Conservation (phyloP, 225 moss, liverwort and hornwort species). For the Pseudoscleropodium purum region DNA sequence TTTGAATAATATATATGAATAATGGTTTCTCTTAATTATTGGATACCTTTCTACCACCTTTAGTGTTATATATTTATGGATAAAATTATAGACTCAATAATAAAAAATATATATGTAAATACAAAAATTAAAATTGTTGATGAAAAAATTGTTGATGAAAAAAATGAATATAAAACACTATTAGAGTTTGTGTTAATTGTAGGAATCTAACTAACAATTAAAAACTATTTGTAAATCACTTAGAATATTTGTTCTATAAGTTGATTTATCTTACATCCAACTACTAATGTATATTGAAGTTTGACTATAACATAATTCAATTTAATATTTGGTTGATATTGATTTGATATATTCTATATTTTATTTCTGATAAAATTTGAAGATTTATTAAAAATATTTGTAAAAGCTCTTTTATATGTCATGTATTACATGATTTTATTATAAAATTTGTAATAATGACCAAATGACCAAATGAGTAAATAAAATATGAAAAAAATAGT, state of each 20-base stretch:
- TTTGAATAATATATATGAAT: neutral
- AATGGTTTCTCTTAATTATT: neutral
- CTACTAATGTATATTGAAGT: neutral
- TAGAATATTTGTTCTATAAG: neutral
- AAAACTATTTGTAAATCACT: neutral
- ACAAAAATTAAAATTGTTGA: neutral
- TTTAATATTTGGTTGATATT: neutral
- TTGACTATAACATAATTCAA: fast-evolving
- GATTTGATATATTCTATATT: no score
- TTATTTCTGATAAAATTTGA: no score
- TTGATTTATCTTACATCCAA: neutral
- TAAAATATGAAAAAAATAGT: fast-evolving
- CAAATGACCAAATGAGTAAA: no score
- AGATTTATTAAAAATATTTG: fast-evolving
- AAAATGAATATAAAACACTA: neutral
- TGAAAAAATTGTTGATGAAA: neutral
- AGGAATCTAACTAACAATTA: no score
- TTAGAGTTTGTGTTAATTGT: neutral
- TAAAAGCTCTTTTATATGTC: no score
- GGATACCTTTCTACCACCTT: neutral
- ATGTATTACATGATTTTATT: neutral
- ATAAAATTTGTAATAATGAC: neutral
- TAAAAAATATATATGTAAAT: neutral
- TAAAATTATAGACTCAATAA: no score
- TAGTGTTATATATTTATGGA: neutral